Evolutionary conservation across 768 basidiomycete species (phyloP), one percentile per base, ranked within the genome.

Genomic region (Amanita inopinata): DNA sequence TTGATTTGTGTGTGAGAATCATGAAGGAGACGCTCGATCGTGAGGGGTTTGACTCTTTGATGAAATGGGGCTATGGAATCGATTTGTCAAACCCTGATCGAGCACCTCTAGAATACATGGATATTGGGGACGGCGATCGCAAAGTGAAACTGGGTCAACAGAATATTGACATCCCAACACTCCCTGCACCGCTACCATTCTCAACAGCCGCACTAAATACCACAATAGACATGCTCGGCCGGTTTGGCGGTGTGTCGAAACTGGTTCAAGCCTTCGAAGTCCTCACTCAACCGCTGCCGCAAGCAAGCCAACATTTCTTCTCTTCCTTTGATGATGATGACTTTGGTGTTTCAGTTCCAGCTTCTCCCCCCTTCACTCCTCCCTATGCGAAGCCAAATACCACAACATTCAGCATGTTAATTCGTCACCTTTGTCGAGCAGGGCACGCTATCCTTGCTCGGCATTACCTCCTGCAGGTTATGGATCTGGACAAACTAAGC

Each of bases 251-350:
- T 40, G 58, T 83, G 28, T 76, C 82, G 3, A 78, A 74, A 50
- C 70, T 90, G 55, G 71, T 89, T 4, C 75, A 78, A 52, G 70
- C 80, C 1, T 90, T 88, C 53, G 87, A 89, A 51, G 77, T 83
- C 20, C 74, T 88, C 45, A 85, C 86, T 0, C 70, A 77, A 36
- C 83, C 83, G 11, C 66, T 87, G 20, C 78, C 81, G 8, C 59
- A 63, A 46, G 66, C 70, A 32, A 65, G 59, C 36, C 62, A 69
- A 54, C 64, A 67, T 49, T 61, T 67, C 42, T 66, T 72, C 47
- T 61, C 70, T 4, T 69, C 75, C 9, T 82, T 79, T 55, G 80
- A 83, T 33, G 80, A 82, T 15, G 80, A 87, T 38, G 74, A 82
- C 51, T 76, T 71, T 48, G 72, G 71, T 22, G 66, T 71, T 38